phyloP scores from a whole-genome alignment of 768 basidiomycete species.

The Boletus bicolor region DNA sequence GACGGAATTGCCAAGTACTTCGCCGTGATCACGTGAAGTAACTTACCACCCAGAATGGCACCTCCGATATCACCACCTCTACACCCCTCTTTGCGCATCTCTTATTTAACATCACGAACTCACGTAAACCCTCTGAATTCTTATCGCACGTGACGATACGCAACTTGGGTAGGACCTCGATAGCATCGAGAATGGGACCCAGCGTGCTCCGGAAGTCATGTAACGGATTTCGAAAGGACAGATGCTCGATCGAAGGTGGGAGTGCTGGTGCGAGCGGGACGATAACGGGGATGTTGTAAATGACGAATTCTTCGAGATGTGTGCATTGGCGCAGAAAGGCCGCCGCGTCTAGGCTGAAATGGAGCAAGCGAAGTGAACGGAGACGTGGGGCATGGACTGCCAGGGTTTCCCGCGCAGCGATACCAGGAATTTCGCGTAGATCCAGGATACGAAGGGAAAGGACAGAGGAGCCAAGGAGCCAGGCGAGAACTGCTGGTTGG shows the following conservation, averaged over 20 bases:
- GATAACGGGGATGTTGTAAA: slow-evolving; percentile 36
- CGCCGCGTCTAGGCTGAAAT: slow-evolving; percentile 32
- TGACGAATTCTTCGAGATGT: slow-evolving; percentile 38
- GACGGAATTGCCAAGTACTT: not conserved
- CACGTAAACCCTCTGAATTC: slow-evolving; percentile 14
- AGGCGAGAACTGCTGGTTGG: slow-evolving; percentile 30
- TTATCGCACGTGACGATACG: slow-evolving; percentile 37
- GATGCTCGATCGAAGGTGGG: slow-evolving; percentile 39
- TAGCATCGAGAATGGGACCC: slow-evolving; percentile 28
- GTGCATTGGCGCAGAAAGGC: slow-evolving; percentile 36
- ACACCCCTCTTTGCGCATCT: slow-evolving; percentile 32
- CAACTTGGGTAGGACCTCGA: slow-evolving; percentile 34
- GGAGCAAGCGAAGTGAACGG: slow-evolving; percentile 42
- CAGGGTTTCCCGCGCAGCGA: slow-evolving; percentile 25
- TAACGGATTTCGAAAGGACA: slow-evolving; percentile 35
- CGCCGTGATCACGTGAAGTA: not conserved
- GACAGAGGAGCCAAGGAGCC: slow-evolving; percentile 39
- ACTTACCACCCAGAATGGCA: slow-evolving; percentile 39
- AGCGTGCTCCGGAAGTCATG: slow-evolving; percentile 25
- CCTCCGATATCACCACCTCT: slow-evolving; percentile 26
- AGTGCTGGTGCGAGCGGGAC: slow-evolving; percentile 32
- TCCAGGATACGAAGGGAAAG: slow-evolving; percentile 39
- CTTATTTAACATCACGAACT: slow-evolving; percentile 24
- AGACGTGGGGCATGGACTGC: slow-evolving; percentile 31
- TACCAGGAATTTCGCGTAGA: slow-evolving; percentile 36